These are phyloP conservation scores for Phytophthora citricola DNA, from an alignment of 352 stramenopile genomes.

Conservation along the genomic window DNA sequence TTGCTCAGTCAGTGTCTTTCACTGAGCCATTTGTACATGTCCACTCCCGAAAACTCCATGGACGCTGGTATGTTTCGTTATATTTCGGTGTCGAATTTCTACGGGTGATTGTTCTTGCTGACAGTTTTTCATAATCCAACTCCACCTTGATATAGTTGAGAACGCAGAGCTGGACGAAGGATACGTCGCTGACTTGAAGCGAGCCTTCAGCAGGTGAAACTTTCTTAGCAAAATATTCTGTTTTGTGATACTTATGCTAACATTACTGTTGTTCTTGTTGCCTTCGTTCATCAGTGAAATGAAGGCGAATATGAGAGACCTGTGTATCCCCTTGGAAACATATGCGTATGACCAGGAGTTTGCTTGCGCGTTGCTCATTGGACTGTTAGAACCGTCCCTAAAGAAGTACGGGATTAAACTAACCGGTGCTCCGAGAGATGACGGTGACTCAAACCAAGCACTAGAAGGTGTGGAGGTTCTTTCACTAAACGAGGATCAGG, in stretches of 20 bases:
- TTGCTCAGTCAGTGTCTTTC: constrained; percentile 74
- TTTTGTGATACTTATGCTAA: constrained; percentile 5
- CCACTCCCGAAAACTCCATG: constrained; percentile 72
- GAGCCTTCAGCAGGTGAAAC: constrained; percentile 43
- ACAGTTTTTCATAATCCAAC: neutral
- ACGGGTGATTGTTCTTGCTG: neutral
- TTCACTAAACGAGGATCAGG: constrained; percentile 15
- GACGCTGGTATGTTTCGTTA: constrained; percentile 47
- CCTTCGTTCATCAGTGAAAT: constrained; percentile 63
- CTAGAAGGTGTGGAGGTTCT: constrained; percentile 15
- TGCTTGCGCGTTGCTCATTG: constrained; percentile 70
- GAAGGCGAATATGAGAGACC: constrained; percentile 83
- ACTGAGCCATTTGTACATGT: constrained; percentile 80
- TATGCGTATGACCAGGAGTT: constrained; percentile 88
- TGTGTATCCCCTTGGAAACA: constrained; percentile 84
- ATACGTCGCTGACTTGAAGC: constrained; percentile 73
- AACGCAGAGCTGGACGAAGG: constrained; percentile 69
- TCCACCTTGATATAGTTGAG: constrained; percentile 29
- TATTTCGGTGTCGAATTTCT: neutral
- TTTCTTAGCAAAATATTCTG: too few species aligned
- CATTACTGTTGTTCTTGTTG: neutral
- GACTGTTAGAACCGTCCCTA: constrained; percentile 71
- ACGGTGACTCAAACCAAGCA: neutral
- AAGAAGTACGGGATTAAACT: constrained; percentile 75
- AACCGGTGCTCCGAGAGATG: constrained; percentile 15